Conservation (phyloP, 2,329 filamentous ascomycete genomes). For the Colletotrichum tofieldiae region DNA sequence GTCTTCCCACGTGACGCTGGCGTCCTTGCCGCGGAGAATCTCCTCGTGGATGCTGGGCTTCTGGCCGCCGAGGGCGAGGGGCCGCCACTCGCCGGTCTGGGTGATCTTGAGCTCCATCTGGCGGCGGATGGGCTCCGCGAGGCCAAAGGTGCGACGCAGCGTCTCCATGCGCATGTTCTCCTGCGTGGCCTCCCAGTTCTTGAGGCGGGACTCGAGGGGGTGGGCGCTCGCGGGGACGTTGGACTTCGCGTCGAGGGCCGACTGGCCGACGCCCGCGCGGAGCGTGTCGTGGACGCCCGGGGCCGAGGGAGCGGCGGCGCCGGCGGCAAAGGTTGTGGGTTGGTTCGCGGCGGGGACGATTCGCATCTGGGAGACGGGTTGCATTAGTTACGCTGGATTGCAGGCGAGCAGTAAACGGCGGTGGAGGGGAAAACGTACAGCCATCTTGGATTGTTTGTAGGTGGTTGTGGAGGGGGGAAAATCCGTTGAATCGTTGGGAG, state of each 20-base stretch:
- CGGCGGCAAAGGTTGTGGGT: conserved; percentile 76
- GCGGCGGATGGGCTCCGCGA: conserved; percentile 91
- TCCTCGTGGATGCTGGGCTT: conserved; percentile 85
- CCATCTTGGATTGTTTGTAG: conserved; percentile 60
- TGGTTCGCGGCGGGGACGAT: conserved; percentile 83
- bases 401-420: conserved; percentile 7
- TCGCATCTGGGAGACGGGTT: conserved; percentile 72
- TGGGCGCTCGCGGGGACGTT: conserved; percentile 70
- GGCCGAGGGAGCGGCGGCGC: conserved; percentile 86
- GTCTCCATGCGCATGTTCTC: conserved; percentile 89
- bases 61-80: conserved; percentile 76
- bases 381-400: conserved; percentile 23
- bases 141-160: conserved; percentile 88
- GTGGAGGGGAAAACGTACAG: conserved; percentile 52
- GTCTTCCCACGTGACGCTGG: conserved; percentile 91
- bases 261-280: conserved; percentile 84
- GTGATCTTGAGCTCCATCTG: conserved; percentile 97
- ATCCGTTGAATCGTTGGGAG: neutral
- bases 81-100: conserved; percentile 84
- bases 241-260: conserved; percentile 64
- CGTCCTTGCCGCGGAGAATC: conserved; percentile 85
- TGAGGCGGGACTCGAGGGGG: conserved; percentile 92
- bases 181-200: conserved; percentile 92
- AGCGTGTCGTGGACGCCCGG: conserved; percentile 95
- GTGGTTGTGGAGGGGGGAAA: neutral